Evolutionary conservation across 352 stramenopile species (phyloP).

Genomic region (Phytopythium vexans): DNA sequence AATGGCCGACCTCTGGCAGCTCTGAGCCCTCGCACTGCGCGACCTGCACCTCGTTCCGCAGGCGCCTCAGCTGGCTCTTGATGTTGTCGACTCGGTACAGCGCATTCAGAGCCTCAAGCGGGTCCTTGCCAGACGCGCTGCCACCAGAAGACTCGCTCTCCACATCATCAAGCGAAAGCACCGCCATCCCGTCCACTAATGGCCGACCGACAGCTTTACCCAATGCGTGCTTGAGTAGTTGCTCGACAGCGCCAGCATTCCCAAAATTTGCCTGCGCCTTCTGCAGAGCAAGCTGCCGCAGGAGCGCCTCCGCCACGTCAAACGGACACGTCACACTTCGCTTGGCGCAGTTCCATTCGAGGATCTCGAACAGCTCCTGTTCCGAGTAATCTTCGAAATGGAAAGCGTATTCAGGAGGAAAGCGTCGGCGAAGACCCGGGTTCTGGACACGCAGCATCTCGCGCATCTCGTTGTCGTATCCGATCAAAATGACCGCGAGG

Average conservation of each 20-base stretch:
- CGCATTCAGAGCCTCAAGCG: constrained; percentile 36
- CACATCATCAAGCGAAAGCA: constrained; percentile 51
- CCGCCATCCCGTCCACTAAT: constrained; percentile 33
- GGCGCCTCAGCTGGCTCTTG: constrained; percentile 42
- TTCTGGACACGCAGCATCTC: constrained; percentile 90
- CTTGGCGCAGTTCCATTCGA: constrained; percentile 46
- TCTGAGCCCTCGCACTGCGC: constrained; percentile 62
- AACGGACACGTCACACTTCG: constrained; percentile 48
- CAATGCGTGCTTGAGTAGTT: constrained; percentile 75
- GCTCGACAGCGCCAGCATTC: constrained; percentile 87
- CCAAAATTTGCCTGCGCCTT: constrained; percentile 85
- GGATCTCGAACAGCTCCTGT: constrained; percentile 74
- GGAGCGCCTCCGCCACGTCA: constrained; percentile 44
- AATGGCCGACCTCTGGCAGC: constrained; percentile 65
- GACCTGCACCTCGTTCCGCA: constrained; percentile 60
- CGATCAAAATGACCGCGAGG: constrained; percentile 90
- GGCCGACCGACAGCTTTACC: constrained; percentile 50
- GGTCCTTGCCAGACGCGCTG: constrained; percentile 23
- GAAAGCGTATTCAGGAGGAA: constrained; percentile 87
- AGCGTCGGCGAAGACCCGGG: constrained; percentile 81
- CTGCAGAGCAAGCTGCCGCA: constrained; percentile 64
- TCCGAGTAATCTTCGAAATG: constrained; percentile 92
- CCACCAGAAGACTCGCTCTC: constrained; percentile 23
- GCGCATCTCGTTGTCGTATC: constrained; percentile 89
- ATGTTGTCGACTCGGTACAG: constrained; percentile 67